Base-by-base conservation (phyloP, 805 yeast genomes). In the Blastobotrys peoriensis region DNA sequence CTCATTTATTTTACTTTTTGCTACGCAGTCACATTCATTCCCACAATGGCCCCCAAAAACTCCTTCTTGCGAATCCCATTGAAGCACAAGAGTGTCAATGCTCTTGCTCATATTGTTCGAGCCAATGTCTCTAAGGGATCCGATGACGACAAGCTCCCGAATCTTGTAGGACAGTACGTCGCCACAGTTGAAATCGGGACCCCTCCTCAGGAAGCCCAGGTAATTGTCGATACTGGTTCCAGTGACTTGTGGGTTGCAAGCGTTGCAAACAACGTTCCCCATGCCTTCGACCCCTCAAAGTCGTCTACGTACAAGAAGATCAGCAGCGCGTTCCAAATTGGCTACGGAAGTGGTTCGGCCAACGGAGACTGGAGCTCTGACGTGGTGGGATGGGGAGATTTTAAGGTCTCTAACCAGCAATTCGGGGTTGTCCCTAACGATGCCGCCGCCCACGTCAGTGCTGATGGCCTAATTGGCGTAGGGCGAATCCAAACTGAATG, bases 361-460 rank as follows among this genome's bases (percentile, higher is more conserved):
- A 53, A 53, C 13, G 85, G 85, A 13, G 51, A 50, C 9, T 41
- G 40, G 39, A 39, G 40, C 25, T 21, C 39, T 8, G 53, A 49
- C 18, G 22, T 21, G 3, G 48, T 49, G 5, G 23, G 22, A 4
- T 33, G 46, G 18, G 33, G 34, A 10, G 48, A 45, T 2, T 45
- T 44, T 4, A 36, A 36, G 21, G 30, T 49, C 9, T 49, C 67
- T 0, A 65, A 68, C 44, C 67, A 84, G 27, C 76, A 86, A 3
- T 75, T 89, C 62, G 96, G 94, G 1, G 78, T 87, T 18, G 93
- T 85, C 2, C 78, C 79, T 56, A 60, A 61, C 28, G 75, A 86
- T 2, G 75, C 77, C 50, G 77, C 89, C 3, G 62, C 76, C 6
- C 64, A 73, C 46, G 91, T 93, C 46, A 60, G 64, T n/a, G 55